A percentile compares a stretch with the other conserved stretches of the same genome.
Conservation (phyloP, 305 asterid species). For the Stenogyne calaminthoides region DNA sequence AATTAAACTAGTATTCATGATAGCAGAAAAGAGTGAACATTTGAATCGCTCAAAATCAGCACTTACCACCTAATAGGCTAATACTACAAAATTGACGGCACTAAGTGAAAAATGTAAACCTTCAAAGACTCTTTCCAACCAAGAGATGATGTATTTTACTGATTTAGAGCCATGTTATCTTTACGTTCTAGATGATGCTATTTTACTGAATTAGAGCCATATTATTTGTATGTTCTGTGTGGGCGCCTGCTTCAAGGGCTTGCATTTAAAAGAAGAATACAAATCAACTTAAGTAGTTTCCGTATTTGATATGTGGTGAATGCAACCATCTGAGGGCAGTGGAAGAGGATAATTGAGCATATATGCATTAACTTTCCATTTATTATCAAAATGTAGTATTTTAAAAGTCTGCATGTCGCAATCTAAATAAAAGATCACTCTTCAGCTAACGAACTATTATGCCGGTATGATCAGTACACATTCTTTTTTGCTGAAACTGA, state of each 20-base stretch:
- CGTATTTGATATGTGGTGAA: not conserved
- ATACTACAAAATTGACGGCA: not conserved
- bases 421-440: not conserved
- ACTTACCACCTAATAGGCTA: not conserved
- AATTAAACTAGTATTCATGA: not conserved
- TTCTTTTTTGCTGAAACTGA: not conserved
- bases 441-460: not conserved
- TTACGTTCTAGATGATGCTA: not conserved
- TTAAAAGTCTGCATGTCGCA: not conserved
- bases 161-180: conserved; percentile 3
- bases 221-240: not conserved
- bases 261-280: not conserved
- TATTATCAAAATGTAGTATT: not conserved
- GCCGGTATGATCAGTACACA: not conserved
- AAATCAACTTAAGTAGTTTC: not conserved
- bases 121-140: not conserved
- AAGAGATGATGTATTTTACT: not conserved
- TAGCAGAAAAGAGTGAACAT: not conserved
- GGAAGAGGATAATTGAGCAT: conserved; percentile 11
- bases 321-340: not conserved
- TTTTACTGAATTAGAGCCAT: conserved; percentile 3
- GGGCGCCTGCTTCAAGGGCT: not conserved
- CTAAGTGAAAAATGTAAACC: not conserved
- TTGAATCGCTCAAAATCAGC: not conserved
- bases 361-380: not conserved